Base-by-base conservation (phyloP, 495 filamentous ascomycete genomes). In the Endocarpon pusillum region DNA sequence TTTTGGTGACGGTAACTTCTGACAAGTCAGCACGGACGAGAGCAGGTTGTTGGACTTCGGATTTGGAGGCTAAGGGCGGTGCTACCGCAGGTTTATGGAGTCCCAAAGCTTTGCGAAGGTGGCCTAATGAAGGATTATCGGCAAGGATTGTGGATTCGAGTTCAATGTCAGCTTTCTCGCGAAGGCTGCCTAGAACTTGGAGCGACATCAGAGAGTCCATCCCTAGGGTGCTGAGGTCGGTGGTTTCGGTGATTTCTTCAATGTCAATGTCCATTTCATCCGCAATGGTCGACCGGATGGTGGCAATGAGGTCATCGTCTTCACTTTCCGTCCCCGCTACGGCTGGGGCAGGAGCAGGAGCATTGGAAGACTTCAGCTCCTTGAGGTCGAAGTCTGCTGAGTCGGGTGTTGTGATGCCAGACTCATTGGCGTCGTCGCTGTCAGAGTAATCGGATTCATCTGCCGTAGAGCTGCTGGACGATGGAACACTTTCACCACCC, bases 181-280 rank as follows among this genome's bases (percentile, higher is more conserved):
- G 59, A 23, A 69, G 56, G 31, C 52, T 58, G 19, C 63, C 59
- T 4, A 67, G 51, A 7, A 66, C 57, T 0, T 61, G 61, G 4
- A 69, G 47, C 3, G 61, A 59, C 48, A 68, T 59, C n/a, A 69
- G 44, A 7, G 65, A 69, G 38, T 70, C 66, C 47, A 70, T 55
- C 5, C 66, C 66, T 41, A 68, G 52, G 19, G 64, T 54, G 9
- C 43, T 51, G 23, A 68, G 51, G 27, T 66, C 61, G 3, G 53
- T 46, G 9, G 59, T 46, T 17, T 40, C 49, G 7, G 48, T 42
- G 32, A 86, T 61, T 41, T 81, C 77, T 3, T 74, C 65, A 0
- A 73, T 53, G 3, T 73, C 56, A 9, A 81, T 65, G 15, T 71
- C 73, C 52, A 81, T 78, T 45, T 83, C 79, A 19, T 67, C 58